These are phyloP conservation scores for Dendryphion nanum DNA, from an alignment of 2,329 filamentous ascomycete species.

Conservation along the genomic window DNA sequence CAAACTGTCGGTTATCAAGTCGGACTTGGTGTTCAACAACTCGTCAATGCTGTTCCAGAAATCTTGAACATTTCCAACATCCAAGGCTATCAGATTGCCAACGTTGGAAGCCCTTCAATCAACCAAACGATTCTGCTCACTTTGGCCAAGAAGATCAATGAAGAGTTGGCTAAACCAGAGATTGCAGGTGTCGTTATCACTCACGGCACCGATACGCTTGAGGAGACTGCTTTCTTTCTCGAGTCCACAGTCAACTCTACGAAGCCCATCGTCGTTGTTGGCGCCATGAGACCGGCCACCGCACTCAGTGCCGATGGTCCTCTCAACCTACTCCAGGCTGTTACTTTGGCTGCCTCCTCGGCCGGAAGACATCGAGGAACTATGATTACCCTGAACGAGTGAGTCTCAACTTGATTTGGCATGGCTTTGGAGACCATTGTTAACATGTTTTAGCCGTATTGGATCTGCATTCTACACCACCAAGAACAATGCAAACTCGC, in stretches of 20 bases:
- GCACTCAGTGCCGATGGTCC: slow-evolving; percentile 63
- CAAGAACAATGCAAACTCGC: slow-evolving; percentile 62
- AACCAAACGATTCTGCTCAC: slow-evolving; percentile 51
- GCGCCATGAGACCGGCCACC: slow-evolving; percentile 63
- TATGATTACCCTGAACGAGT: slow-evolving; percentile 61
- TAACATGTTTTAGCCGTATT: slow-evolving; percentile 51
- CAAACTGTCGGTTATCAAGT: slow-evolving; percentile 58
- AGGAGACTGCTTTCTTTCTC: slow-evolving; percentile 64
- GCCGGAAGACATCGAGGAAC: slow-evolving; percentile 52
- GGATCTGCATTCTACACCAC: slow-evolving; percentile 57
- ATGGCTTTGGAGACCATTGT: background rate
- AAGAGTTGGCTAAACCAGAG: slow-evolving; percentile 46
- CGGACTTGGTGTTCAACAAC: slow-evolving; percentile 49
- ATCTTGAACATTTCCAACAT: slow-evolving; percentile 56
- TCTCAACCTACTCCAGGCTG: slow-evolving; percentile 61
- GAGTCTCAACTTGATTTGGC: slow-evolving; percentile 6
- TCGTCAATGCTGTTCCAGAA: slow-evolving; percentile 57
- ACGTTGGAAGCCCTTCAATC: slow-evolving; percentile 39
- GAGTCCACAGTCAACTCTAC: slow-evolving; percentile 56
- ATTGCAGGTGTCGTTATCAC: slow-evolving; percentile 57
- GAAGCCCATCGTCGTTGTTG: slow-evolving; percentile 61
- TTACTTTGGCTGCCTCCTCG: slow-evolving; percentile 53
- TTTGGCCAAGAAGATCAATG: slow-evolving; percentile 50
- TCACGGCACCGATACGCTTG: slow-evolving; percentile 65
- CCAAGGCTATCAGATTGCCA: slow-evolving; percentile 46